Evolutionary conservation across 2,329 filamentous ascomycete genomes (phyloP).

Genomic region (Talaromyces sp.): DNA sequence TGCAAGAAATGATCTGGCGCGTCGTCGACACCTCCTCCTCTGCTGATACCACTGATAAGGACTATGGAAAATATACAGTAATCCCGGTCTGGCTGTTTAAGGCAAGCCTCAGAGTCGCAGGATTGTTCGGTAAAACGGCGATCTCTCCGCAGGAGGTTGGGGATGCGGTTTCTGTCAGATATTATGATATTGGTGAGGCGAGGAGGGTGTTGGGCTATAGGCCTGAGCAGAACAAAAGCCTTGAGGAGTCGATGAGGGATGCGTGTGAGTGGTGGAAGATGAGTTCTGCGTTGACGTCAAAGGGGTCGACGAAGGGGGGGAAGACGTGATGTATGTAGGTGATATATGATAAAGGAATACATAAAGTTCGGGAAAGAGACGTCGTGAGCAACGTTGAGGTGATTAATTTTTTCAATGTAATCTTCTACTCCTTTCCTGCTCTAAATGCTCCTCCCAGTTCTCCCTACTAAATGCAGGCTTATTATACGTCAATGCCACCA

Average conservation of each 20-base stretch:
- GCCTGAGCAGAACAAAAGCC: constrained; percentile 2
- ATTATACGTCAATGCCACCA: not conserved
- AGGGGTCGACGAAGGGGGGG: not conserved
- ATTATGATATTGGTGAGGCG: constrained; percentile 11
- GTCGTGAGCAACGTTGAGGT: not conserved
- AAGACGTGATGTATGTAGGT: not conserved
- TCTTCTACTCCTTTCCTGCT: not conserved
- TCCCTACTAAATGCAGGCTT: not conserved
- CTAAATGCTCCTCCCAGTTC: not conserved
- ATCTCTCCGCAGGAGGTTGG: constrained; percentile 13
- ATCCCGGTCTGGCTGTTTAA: constrained; percentile 13
- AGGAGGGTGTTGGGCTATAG: constrained; percentile 7
- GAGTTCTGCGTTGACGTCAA: not conserved
- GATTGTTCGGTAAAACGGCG: constrained; percentile 1
- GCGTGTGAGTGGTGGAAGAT: not conserved
- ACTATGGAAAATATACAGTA: not conserved
- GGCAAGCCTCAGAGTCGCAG: not conserved
- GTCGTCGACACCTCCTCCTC: not conserved
- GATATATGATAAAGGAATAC: not conserved
- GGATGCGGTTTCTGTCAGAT: constrained; percentile 10
- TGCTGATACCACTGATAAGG: too few relatives aligned
- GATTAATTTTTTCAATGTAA: too few relatives aligned
- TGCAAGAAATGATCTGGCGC: constrained; percentile 16
- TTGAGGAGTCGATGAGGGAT: constrained; percentile 6
- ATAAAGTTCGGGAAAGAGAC: not conserved